phyloP scores from a whole-genome alignment of 2,329 filamentous ascomycete genomes.

The Epichloe bromicola region DNA sequence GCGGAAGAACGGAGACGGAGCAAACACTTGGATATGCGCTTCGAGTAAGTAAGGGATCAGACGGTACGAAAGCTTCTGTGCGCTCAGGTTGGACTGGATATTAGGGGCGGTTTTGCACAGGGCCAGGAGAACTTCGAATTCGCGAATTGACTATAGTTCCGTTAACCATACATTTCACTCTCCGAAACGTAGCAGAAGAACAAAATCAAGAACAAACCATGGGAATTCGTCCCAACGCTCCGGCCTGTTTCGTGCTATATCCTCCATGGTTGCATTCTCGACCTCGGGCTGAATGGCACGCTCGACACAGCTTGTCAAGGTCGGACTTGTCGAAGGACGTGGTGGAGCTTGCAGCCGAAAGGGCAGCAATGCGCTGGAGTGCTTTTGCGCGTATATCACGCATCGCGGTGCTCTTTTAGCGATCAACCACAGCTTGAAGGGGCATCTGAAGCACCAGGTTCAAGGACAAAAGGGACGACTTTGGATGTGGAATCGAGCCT shows the following conservation, averaged over 20 bases:
- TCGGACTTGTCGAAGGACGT: conserved; percentile 48
- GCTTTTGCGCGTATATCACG: conserved; percentile 48
- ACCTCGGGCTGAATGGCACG: conserved; percentile 34
- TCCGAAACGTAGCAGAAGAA: neutral
- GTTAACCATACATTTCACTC: conserved; percentile 8
- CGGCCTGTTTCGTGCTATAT: conserved; percentile 21
- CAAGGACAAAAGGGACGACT: neutral
- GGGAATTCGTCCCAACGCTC: conserved; percentile 39
- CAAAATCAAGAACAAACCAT: conserved; percentile 35
- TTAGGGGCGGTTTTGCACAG: conserved; percentile 80
- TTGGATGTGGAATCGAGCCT: neutral
- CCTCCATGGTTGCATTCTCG: conserved; percentile 37
- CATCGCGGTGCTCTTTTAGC: conserved; percentile 25
- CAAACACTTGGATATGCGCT: conserved; percentile 65
- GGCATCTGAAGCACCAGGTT: neutral
- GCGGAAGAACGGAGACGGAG: conserved; percentile 68
- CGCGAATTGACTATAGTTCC: conserved; percentile 56
- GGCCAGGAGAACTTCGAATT: conserved; percentile 83
- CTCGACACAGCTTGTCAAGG: conserved; percentile 47
- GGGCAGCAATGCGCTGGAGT: conserved; percentile 50
- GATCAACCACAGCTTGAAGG: neutral
- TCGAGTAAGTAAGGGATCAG: conserved; percentile 77
- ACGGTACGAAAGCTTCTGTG: conserved; percentile 65
- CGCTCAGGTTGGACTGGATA: conserved; percentile 57
- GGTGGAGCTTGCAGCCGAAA: conserved; percentile 42